A percentile compares a stretch with the other conserved stretches of the same genome.
Conservation (phyloP, 208 protist species). For the Hexamita inflata region DNA sequence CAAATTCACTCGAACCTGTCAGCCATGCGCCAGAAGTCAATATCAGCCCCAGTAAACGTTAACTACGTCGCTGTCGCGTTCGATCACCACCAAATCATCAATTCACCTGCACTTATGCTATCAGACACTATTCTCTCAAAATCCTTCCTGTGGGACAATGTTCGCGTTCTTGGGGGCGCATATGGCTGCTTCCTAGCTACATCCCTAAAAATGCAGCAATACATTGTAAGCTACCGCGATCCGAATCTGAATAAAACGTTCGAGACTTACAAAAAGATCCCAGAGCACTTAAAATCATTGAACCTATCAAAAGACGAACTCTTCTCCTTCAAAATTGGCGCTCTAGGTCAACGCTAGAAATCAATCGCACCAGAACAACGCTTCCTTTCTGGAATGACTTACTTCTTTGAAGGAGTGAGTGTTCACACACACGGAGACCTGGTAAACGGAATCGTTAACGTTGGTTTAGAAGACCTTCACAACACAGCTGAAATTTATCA, state of each 20-base stretch:
- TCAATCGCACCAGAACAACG: not conserved
- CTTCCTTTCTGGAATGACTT: not conserved
- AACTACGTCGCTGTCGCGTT: not conserved
- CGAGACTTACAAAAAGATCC: not conserved
- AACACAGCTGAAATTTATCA: not conserved
- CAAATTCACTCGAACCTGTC: too few relatives aligned
- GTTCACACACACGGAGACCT: not conserved
- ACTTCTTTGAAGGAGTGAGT: constrained; percentile 5
- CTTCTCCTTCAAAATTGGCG: constrained; percentile 10
- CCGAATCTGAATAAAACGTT: not conserved
- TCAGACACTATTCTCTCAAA: not conserved
- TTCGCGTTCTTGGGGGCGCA: not conserved
- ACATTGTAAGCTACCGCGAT: not conserved
- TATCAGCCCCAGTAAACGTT: constrained; percentile 3
- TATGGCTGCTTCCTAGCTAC: constrained; percentile 12
- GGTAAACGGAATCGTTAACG: not conserved
- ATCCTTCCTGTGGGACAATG: not conserved
- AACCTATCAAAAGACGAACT: not conserved
- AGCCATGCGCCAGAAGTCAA: too few relatives aligned
- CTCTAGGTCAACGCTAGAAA: not conserved
- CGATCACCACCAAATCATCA: not conserved
- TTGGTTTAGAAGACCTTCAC: not conserved
- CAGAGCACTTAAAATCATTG: not conserved
- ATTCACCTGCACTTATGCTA: not conserved
- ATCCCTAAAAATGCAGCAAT: not conserved